Percentiles rank a stretch among this genome's conserved stretches.
Evolutionary conservation across 129 eudicot species (phyloP).

Genomic region (Silybum marianum): DNA sequence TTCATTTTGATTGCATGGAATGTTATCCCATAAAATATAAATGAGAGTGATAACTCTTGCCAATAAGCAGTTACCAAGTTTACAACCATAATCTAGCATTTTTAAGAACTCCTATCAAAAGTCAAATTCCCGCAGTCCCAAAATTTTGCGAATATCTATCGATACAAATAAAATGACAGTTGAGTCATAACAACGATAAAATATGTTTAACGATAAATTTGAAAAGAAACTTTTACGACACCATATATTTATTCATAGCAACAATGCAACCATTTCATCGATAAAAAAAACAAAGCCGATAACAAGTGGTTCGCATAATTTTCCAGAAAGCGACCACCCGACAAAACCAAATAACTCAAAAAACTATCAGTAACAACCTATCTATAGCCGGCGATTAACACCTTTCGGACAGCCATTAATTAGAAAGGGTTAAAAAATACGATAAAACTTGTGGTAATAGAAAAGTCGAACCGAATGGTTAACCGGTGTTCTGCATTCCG

Average conservation of each 20-base stretch:
- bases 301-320: neutral
- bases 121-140: neutral
- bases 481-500: constrained; percentile 97
- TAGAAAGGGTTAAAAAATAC: neutral
- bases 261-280: constrained; percentile 5
- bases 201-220: neutral
- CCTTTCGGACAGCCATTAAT: neutral
- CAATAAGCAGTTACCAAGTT: too few relatives aligned
- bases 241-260: neutral
- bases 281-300: neutral
- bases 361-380: neutral
- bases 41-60: too few relatives aligned
- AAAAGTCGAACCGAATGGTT: constrained; percentile 13
- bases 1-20: too few relatives aligned
- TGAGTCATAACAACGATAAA: neutral
- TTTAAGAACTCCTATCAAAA: neutral
- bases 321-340: constrained; percentile 7
- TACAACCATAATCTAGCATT: neutral
- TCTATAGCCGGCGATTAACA: constrained; percentile 5
- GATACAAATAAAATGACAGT: neutral
- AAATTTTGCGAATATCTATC: neutral
- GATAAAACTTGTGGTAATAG: neutral
- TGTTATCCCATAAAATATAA: too few relatives aligned
- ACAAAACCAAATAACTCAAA: constrained; percentile 16
- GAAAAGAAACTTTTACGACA: neutral